A percentile compares a stretch with the other conserved stretches of the same genome.
Conservation (phyloP, 2,329 filamentous ascomycete species). For the Ophiocordyceps camponoti-floridani region DNA sequence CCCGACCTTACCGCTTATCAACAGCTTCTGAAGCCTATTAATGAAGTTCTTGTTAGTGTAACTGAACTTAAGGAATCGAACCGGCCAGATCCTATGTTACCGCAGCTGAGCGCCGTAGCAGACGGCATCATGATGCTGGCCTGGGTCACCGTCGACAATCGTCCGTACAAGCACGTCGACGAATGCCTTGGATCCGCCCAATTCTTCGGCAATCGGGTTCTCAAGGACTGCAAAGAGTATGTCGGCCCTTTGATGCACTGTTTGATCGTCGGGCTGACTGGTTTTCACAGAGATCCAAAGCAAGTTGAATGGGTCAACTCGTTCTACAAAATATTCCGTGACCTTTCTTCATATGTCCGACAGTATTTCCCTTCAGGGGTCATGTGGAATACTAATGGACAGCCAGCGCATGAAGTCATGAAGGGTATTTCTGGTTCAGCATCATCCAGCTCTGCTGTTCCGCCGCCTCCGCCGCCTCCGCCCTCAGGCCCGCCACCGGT, state of each 20-base stretch:
- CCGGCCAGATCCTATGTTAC: conserved; percentile 55
- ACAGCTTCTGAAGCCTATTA: conserved; percentile 72
- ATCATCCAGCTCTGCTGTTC: conserved; percentile 21
- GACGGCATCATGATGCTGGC: conserved; percentile 80
- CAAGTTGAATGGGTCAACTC: conserved; percentile 80
- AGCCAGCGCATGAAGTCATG: conserved; percentile 35
- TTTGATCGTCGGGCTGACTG: background rate
- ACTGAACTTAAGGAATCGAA: conserved; percentile 70
- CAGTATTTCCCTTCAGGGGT: conserved; percentile 65
- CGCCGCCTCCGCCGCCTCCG: conserved; percentile 50
- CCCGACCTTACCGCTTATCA: conserved; percentile 56
- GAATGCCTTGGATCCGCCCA: conserved; percentile 72
- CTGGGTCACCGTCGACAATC: conserved; percentile 74
- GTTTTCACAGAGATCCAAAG: conserved; percentile 44
- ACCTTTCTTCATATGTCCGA: conserved; percentile 70
- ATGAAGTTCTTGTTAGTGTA: conserved; percentile 63
- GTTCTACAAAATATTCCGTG: conserved; percentile 83
- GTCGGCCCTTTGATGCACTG: conserved; percentile 7
- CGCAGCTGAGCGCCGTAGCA: conserved; percentile 71
- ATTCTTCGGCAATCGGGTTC: conserved; percentile 85
- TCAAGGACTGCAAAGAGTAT: conserved; percentile 75
- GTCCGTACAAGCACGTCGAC: conserved; percentile 70
- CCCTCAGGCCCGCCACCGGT: conserved; percentile 54
- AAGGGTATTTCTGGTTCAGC: conserved; percentile 43
- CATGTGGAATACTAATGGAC: conserved; percentile 67